These are phyloP conservation scores for Mariannaea elegans DNA, from an alignment of 2,329 filamentous ascomycete species.

Conservation along the genomic window DNA sequence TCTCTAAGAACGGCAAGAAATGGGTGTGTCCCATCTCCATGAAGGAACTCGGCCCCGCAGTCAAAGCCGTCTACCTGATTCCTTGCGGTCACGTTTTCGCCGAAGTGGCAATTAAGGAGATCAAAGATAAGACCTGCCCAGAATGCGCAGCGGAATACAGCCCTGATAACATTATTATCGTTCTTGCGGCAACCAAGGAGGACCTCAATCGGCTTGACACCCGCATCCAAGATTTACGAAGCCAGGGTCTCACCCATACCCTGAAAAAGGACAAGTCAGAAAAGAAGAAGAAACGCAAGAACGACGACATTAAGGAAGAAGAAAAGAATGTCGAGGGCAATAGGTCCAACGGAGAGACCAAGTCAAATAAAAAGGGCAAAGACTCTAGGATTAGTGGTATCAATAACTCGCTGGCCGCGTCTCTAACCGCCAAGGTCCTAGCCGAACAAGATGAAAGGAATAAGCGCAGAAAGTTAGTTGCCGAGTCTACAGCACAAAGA, in stretches of 20 bases:
- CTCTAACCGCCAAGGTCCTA: slow-evolving; percentile 84
- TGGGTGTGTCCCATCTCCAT: slow-evolving; percentile 89
- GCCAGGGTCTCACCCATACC: slow-evolving; percentile 81
- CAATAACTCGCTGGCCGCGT: slow-evolving; percentile 88
- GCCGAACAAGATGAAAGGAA: slow-evolving; percentile 86
- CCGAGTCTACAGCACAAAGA: slow-evolving; percentile 26
- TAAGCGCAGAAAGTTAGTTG: slow-evolving; percentile 76
- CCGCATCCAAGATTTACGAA: slow-evolving; percentile 73
- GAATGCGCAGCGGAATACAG: slow-evolving; percentile 82
- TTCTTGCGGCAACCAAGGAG: slow-evolving; percentile 75
- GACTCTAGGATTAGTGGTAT: slow-evolving; percentile 67
- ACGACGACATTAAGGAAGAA: slow-evolving; percentile 47
- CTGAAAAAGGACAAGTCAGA: slow-evolving; percentile 80
- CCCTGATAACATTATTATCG: slow-evolving; percentile 80
- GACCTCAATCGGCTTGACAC: slow-evolving; percentile 75
- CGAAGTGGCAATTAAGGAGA: slow-evolving; percentile 83
- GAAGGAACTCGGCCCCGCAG: slow-evolving; percentile 81
- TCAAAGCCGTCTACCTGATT: slow-evolving; percentile 87
- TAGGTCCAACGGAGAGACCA: slow-evolving; percentile 39
- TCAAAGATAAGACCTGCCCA: slow-evolving; percentile 69
- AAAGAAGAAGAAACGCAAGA: slow-evolving; percentile 76
- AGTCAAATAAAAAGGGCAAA: slow-evolving; percentile 42
- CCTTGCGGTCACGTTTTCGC: slow-evolving; percentile 96
- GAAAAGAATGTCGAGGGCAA: slow-evolving; percentile 61
- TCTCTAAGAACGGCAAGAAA: slow-evolving; percentile 61